Conservation (phyloP, 768 basidiomycete species). For the Gloeophyllum trabeum region DNA sequence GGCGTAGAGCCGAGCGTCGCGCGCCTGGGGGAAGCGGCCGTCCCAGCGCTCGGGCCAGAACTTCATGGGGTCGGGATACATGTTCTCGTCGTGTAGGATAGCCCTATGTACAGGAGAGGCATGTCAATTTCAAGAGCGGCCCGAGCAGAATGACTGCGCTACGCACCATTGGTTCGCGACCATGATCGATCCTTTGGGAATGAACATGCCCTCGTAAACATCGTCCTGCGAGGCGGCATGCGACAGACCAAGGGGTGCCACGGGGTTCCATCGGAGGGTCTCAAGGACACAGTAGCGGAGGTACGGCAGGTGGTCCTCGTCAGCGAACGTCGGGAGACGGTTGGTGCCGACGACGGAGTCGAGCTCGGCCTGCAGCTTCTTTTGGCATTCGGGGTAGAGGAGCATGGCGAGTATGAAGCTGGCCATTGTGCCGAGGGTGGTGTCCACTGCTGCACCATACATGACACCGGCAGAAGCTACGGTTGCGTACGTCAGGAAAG, state of each 20-base stretch:
- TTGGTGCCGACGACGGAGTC: slow-evolving; percentile 9
- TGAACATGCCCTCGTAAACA: slow-evolving; percentile 26
- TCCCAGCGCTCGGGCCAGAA: no score
- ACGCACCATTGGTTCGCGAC: no score
- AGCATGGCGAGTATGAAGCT: slow-evolving; percentile 8
- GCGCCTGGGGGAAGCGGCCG: no score
- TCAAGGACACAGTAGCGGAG: slow-evolving; percentile 11
- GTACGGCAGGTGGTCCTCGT: slow-evolving; percentile 11
- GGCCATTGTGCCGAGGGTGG: neutral
- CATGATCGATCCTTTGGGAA: slow-evolving; percentile 27
- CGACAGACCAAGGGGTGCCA: slow-evolving; percentile 3
- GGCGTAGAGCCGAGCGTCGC: no score
- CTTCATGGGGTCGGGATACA: no score
- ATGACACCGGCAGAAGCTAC: neutral
- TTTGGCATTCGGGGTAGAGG: slow-evolving; percentile 6
- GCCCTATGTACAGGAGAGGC: no score
- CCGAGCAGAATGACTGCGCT: no score
- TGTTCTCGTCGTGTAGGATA: no score
- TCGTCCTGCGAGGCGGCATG: slow-evolving; percentile 28
- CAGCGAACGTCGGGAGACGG: slow-evolving; percentile 11
- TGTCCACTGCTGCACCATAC: neutral
- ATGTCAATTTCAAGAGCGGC: no score
- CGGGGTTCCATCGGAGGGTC: slow-evolving; percentile 8
- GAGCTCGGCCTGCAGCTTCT: slow-evolving; percentile 6
- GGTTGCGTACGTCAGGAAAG: neutral